These are phyloP conservation scores for Rickenella mellea DNA, from an alignment of 768 basidiomycete genomes.

Conservation along the genomic window DNA sequence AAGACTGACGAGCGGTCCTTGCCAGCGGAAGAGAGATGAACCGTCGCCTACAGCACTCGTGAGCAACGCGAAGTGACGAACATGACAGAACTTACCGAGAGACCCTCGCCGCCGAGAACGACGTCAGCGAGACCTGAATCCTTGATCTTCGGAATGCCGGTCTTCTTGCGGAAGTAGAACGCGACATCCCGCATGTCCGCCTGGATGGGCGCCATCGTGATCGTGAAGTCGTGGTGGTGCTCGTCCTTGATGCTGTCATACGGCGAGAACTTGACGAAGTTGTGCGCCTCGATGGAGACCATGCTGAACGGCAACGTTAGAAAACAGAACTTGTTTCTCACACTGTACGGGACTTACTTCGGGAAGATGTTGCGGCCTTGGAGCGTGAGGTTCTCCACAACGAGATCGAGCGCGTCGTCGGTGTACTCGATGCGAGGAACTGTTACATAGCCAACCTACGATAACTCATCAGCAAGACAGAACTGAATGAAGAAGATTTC, in stretches of 20 bases:
- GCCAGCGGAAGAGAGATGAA: conserved; percentile 51
- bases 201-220: conserved; percentile 80
- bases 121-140: conserved; percentile 86
- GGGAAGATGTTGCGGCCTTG: conserved; percentile 88
- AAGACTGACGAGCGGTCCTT: conserved; percentile 63
- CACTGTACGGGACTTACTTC: conserved; percentile 24
- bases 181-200: conserved; percentile 90
- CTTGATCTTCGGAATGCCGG: conserved; percentile 66
- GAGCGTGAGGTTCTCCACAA: conserved; percentile 87
- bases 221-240: conserved; percentile 59
- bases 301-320: conserved; percentile 16
- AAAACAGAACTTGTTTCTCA: neutral
- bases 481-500: too few species aligned
- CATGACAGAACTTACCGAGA: conserved; percentile 39
- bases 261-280: conserved; percentile 78
- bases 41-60: conserved; percentile 31
- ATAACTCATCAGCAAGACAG: too few species aligned
- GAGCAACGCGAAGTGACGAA: neutral
- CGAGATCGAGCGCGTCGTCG: conserved; percentile 76
- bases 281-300: conserved; percentile 65
- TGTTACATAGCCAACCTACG: conserved; percentile 77
- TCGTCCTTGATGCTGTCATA: conserved; percentile 52
- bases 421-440: conserved; percentile 94
- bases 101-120: conserved; percentile 72
- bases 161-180: conserved; percentile 85